Evolutionary conservation across 2,329 filamentous ascomycete genomes (phyloP), one percentile per base, ranked within the genome.

Genomic region (Clarireedia sp.): DNA sequence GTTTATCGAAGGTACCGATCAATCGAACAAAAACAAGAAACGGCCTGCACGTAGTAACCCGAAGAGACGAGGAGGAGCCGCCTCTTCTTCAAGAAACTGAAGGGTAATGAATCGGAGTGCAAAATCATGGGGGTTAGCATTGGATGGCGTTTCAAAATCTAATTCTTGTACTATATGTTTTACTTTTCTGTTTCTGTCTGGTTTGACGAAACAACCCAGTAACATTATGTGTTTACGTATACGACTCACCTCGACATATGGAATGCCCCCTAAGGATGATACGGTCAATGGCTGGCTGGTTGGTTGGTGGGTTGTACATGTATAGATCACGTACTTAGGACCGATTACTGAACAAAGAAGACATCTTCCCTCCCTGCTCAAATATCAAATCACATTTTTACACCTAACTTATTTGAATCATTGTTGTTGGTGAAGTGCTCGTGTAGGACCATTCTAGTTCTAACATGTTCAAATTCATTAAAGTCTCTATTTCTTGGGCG

Each of bases 1-100:
- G 72, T 97, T 92, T 72, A 97, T 99, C 63, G 94, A 97, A 71
- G 92, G 91, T 44, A 76, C 71, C 16, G 79, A 83, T 59, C 75
- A 78, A 66, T 73, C 74, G 60, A 73, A 73, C 65, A 72, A 55
- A 21, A 63, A 68, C n/a, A 85, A 84, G 73, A 82, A 83, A 70
- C 75, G 77, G 48, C 68, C 76, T 21, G 71, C 74, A 51, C 75
- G 77, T 26, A 75, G 74, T 60, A 82, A 81, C 60, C 80, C 79
- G 10, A 83, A 83, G 71, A 72, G 76, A 58, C 71, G 80, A 50
- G 76, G 78, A 21, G 70, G 61, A 33, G 53, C 46, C 21, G 41
- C 54, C 21, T 21, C 54, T 26, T 24, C 26, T 10, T 37, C 37
- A 43, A 47, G 52, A 26, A 55, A 55, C 50, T 55, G 51, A 37